Percentiles rank a stretch among this genome's conserved stretches.
Conservation (phyloP, 2,329 filamentous ascomycete species). For the Diaporthe amygdali region DNA sequence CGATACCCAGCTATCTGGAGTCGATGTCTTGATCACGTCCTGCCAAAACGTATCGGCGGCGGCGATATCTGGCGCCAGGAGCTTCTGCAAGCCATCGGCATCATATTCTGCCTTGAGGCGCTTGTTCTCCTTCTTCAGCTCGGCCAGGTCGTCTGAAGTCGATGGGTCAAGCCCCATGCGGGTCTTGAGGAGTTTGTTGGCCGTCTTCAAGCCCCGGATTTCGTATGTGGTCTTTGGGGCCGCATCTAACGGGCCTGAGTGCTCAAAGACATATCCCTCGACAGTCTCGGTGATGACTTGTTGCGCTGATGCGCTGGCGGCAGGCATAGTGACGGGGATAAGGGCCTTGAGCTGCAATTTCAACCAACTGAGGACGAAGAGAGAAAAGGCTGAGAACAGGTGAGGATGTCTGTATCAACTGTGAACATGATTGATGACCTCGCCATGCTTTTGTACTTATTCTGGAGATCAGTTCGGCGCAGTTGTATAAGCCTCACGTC, state of each 20-base stretch:
- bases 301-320: slow-evolving; percentile 9
- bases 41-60: slow-evolving; percentile 33
- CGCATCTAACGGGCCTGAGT: background rate
- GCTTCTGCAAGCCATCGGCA: slow-evolving; percentile 29
- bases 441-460: background rate
- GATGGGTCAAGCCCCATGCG: slow-evolving; percentile 6
- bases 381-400: background rate
- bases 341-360: slow-evolving; percentile 24
- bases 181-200: slow-evolving; percentile 11
- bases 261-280: slow-evolving; percentile 10
- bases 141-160: background rate
- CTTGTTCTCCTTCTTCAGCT: background rate
- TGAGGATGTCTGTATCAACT: background rate
- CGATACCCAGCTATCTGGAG: slow-evolving; percentile 27
- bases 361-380: background rate
- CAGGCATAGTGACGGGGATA: slow-evolving; percentile 7
- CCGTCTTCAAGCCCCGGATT: slow-evolving; percentile 2
- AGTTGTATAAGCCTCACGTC: background rate
- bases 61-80: slow-evolving; percentile 31
- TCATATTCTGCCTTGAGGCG: slow-evolving; percentile 33
- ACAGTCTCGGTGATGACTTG: background rate
- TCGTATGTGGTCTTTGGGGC: background rate
- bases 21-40: slow-evolving; percentile 26
- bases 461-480: background rate
- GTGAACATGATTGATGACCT: background rate